phyloP scores from a whole-genome alignment of 768 basidiomycete genomes.

The Omphalotus guepiniiformis region DNA sequence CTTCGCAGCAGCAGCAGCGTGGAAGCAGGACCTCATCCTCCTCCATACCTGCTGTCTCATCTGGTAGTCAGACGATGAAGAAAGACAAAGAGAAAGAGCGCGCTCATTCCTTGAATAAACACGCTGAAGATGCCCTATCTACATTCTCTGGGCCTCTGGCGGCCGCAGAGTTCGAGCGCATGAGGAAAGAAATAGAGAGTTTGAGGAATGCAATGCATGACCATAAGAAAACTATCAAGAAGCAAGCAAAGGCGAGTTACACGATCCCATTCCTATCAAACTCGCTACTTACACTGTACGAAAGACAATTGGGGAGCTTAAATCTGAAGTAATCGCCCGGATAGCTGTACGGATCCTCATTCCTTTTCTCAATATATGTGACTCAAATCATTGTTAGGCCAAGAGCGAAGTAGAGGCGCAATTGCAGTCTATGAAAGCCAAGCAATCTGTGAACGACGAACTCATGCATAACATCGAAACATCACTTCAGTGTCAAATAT shows the following conservation, averaged over 20 bases:
- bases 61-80: neutral
- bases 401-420: constrained; percentile 43
- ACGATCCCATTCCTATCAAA: constrained; percentile 7
- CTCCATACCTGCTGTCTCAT: neutral
- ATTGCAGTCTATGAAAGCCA: constrained; percentile 39
- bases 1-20: neutral
- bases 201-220: constrained; percentile 47
- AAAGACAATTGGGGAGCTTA: constrained; percentile 54
- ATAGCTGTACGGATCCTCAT: constrained; percentile 29
- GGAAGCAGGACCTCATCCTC: neutral
- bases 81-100: constrained; percentile 21
- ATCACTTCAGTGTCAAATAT: constrained; percentile 70
- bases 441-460: constrained; percentile 52
- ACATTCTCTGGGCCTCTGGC: constrained; percentile 32
- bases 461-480: constrained; percentile 29
- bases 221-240: constrained; percentile 46
- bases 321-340: constrained; percentile 34
- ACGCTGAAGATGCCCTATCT: neutral
- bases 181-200: constrained; percentile 54
- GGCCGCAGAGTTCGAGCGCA: constrained; percentile 44
- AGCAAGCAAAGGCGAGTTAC: constrained; percentile 52
- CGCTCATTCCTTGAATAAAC: constrained; percentile 11
- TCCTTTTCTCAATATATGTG: neutral
- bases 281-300: neutral
- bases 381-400: constrained; percentile 25